phyloP scores from a whole-genome alignment of 2,329 filamentous ascomycete genomes.

The Lachnellula suecica region DNA sequence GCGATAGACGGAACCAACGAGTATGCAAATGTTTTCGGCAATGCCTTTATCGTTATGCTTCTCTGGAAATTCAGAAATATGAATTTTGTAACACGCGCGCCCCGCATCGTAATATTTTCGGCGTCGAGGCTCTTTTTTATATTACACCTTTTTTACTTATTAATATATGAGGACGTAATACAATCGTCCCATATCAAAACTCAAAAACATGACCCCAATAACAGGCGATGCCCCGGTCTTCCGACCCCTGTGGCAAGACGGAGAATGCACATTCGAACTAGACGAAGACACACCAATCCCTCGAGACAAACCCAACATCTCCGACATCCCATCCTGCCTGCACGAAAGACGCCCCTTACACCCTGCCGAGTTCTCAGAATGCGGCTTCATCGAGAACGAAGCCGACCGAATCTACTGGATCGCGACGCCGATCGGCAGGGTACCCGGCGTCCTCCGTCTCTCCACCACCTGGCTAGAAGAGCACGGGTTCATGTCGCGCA shows the following conservation, averaged over 20 bases:
- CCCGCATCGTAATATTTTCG: no score
- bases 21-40: no score
- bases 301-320: neutral
- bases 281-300: neutral
- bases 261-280: conserved; percentile 1
- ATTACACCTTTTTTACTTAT: no score
- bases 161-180: no score
- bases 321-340: neutral
- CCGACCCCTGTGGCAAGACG: conserved; percentile 2
- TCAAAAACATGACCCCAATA: no score
- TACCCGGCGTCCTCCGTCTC: neutral
- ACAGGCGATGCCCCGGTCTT: no score
- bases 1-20: no score
- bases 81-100: no score
- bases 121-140: no score
- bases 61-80: no score
- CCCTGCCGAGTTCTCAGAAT: neutral
- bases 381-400: neutral
- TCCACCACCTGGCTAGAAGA: neutral
- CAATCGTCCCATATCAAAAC: no score
- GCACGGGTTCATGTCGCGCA: neutral
- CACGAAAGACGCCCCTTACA: neutral
- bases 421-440: neutral
- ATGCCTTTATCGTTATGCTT: no score
- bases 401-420: conserved; percentile 1